Conservation (phyloP, 2,329 filamentous ascomycete genomes). For the Colletotrichum chrysophilum region DNA sequence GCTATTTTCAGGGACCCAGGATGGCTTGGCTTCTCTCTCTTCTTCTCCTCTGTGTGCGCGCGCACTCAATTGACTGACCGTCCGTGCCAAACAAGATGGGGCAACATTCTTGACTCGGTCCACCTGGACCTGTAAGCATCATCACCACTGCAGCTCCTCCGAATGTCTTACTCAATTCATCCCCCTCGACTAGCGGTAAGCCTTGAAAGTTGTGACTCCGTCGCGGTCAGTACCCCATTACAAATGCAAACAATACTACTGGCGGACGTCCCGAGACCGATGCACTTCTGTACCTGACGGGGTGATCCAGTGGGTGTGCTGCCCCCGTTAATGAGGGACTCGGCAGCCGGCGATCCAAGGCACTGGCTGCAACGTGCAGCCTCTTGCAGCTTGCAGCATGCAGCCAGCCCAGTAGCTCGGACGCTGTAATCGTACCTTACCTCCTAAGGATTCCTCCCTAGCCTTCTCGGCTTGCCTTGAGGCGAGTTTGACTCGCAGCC, state of each 20-base stretch:
- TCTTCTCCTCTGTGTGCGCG: background rate
- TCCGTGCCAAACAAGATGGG: background rate
- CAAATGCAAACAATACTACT: conserved; percentile 4
- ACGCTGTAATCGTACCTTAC: background rate
- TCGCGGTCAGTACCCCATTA: background rate
- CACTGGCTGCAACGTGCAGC: background rate
- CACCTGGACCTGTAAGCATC: background rate
- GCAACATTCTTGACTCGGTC: conserved; percentile 1
- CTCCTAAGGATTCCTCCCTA: background rate
- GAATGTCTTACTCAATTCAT: background rate
- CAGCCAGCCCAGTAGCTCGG: background rate
- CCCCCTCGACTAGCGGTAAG: background rate
- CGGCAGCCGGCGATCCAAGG: background rate
- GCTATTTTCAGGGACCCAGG: background rate
- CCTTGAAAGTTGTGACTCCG: background rate
- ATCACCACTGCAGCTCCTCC: background rate
- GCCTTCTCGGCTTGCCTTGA: background rate
- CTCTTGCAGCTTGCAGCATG: background rate
- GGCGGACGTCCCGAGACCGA: background rate
- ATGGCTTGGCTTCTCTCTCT: background rate
- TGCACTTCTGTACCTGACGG: background rate
- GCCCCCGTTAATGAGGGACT: background rate
- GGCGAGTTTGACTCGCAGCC: background rate
- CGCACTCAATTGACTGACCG: background rate
- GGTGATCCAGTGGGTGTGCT: background rate